Base-by-base conservation (phyloP, 2,329 filamentous ascomycete genomes). In the Xylariales sp. region DNA sequence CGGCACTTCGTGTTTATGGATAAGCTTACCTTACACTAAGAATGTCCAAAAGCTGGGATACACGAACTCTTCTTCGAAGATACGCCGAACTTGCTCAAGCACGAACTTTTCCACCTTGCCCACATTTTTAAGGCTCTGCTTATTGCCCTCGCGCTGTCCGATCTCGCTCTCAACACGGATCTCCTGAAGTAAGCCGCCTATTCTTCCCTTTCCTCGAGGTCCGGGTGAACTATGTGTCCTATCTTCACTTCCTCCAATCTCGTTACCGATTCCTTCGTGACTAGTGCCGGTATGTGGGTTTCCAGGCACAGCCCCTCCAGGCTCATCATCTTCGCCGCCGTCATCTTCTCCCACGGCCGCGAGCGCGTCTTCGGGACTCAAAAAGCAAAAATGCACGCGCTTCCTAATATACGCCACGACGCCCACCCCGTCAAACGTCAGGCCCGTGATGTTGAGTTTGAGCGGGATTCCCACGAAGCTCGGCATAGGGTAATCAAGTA, bases 41-140 rank as follows among this genome's bases (percentile, higher is more conserved):
- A 98, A 97, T 0, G 95, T 98, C 94, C 95, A 98, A 81, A 97
- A 98, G 80, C 94, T 97, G 52, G 96, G 96, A 82, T 97, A 98
- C 69, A 98, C 94, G 82, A 98, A 96, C 80, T 99, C 96, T 78
- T 98, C 96, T 81, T 99, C 96, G 76, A 99, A 98, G 74, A 99
- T 98, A 76, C 94, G 89, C 78, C 95, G 90, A 69, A 99, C 96
- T 81, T 98, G 95, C 79, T 98, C 95, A 67, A 99, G 85, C 64
- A 99, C 93, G 79, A 99, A 99, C 75, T 93, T 92, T 83, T 99
- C 96, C 65, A 99, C 96, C 84, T 99, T 99, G 67, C 96, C 95
- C 57, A 99, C 95, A 79, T 99, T 99, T 85, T 97, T 98, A 68
- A 99, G 83, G 54, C 95, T 96, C 82, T 97, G 95, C 82, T 96